Conservation (phyloP, 441 rosid genomes). For the Croton setiger region DNA sequence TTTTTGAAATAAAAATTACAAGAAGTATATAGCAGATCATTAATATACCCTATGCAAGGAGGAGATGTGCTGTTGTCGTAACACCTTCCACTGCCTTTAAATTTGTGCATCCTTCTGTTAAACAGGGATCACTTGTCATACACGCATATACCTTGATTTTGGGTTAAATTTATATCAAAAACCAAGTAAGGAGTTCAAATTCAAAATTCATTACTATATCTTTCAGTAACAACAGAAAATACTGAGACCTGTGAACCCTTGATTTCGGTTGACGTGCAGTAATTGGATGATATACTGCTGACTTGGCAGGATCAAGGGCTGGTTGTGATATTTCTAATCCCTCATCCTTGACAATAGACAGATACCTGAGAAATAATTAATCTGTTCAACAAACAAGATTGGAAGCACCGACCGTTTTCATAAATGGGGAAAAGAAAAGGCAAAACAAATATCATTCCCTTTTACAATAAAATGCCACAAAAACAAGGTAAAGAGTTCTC, state of each 20-base stretch:
- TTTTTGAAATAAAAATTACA: not conserved
- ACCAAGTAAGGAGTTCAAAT: not conserved
- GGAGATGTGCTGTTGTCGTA: conserved; percentile 70
- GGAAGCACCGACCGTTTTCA: too few species aligned
- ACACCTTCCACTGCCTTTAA: conserved; percentile 67
- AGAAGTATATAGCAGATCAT: not conserved
- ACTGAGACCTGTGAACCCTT: conserved; percentile 55
- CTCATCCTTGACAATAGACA: conserved; percentile 48
- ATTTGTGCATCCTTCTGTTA: conserved; percentile 68
- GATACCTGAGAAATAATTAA: conserved; percentile 20
- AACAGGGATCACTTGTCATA: conserved; percentile 3
- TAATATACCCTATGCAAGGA: conserved; percentile 73
- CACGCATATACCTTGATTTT: not conserved
- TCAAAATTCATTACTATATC: not conserved
- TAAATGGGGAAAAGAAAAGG: too few species aligned
- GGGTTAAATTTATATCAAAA: not conserved
- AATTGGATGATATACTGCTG: conserved; percentile 65
- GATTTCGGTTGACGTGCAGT: conserved; percentile 56
- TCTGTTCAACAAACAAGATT: not conserved
- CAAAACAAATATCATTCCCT: not conserved
- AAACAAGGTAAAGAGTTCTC: not conserved
- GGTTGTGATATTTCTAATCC: conserved; percentile 93
- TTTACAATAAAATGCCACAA: not conserved
- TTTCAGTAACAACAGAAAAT: not conserved
- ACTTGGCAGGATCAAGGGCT: conserved; percentile 67